Base-by-base conservation (phyloP, 192 early-diverging fungal genomes). In the Geranomyces michiganensis region DNA sequence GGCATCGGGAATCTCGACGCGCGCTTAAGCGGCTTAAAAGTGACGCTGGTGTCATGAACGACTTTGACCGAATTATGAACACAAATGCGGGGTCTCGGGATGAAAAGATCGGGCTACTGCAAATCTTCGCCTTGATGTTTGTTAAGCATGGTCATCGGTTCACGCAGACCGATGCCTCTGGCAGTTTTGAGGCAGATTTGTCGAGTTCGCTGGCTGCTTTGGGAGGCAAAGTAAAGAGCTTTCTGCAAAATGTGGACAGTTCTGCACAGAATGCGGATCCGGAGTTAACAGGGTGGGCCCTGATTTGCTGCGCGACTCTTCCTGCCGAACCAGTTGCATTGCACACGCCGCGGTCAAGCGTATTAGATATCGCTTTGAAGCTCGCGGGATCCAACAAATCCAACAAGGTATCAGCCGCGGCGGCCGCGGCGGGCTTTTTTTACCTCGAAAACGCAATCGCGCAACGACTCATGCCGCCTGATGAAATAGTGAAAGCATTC, bases 31-130 rank as follows among this genome's bases (percentile, higher is more conserved):
- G 60, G 29, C 27, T 15, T 21, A 45, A 33, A 68, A 24, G 63
- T 8, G 45, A 29, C 3, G 4, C 19, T 17, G 45, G 48, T 48
- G 51, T 74, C 21, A 14, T 62, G 21, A n/a, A 41, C 15, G 73
- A 68, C 32, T 31, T 74, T 29, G 14, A 36, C 21, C 53, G 51
- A n/a, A 62, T 48, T 22, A 24, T 68, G 19, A 9, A 15, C 13
- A 15, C 30, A 4, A 56, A 44, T 19, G 7, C 55, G 41, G 45
- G 22, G 3, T 1, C 32, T 7, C 41, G 62, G 13, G 64, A 44
- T 6, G 64, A 73, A 55, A 73, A 67, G 36, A 12, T 60, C 10
- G 49, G 49, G 2, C 22, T 65, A 15, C 24, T 73, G 21, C 72
- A 73, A 46, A 58, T 49, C 17, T 31, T 73, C 30, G 49, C 64